Evolutionary conservation across 768 basidiomycete species (phyloP).

Genomic region (Pleurotus tuber-regium): DNA sequence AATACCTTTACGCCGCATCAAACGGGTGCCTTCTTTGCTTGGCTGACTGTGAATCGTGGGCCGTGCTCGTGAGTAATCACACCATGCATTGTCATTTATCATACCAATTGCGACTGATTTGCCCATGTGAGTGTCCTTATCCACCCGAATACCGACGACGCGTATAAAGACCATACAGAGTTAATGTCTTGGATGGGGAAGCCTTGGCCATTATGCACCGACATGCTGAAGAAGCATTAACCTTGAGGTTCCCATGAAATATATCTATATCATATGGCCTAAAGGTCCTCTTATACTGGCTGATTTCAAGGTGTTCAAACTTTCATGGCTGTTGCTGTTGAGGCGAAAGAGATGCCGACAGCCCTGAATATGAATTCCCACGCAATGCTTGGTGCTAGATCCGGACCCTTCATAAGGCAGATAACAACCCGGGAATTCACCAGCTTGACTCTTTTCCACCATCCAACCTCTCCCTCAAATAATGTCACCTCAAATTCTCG

Average conservation of each 20-base stretch:
- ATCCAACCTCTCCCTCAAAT: constrained; percentile 20
- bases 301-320: too few species aligned
- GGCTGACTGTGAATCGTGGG: constrained; percentile 65
- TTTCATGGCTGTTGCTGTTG: background rate
- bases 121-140: constrained; percentile 50
- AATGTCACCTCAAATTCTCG: constrained; percentile 52
- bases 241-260: too few species aligned
- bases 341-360: background rate
- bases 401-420: constrained; percentile 2
- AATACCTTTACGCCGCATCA: constrained; percentile 66
- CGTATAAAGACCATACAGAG: constrained; percentile 60
- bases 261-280: too few species aligned
- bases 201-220: constrained; percentile 51
- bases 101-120: constrained; percentile 7
- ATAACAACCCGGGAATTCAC: background rate
- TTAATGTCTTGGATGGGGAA: constrained; percentile 65
- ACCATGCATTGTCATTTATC: constrained; percentile 3
- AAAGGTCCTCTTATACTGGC: too few species aligned
- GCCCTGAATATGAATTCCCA: constrained; percentile 3
- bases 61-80: constrained; percentile 59
- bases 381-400: constrained; percentile 8
- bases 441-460: background rate
- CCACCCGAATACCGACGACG: constrained; percentile 66
- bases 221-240: constrained; percentile 35
- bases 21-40: constrained; percentile 67